Evolutionary conservation across 805 yeast species (phyloP), one percentile per base, ranked within the genome.

Genomic region (Metschnikowia lochheadii): DNA sequence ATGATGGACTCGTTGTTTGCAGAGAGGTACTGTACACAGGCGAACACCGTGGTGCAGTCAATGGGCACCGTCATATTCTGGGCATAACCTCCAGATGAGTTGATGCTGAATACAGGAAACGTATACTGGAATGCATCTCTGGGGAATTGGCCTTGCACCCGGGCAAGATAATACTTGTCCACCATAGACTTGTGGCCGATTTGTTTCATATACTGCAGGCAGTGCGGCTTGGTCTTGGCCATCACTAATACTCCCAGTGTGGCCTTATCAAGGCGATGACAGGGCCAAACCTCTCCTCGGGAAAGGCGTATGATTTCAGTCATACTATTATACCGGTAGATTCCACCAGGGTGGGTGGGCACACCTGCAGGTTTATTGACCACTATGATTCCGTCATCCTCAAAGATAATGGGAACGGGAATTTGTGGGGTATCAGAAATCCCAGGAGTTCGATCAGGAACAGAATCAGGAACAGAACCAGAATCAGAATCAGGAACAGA

Each of bases 341-440:
- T 72, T 6, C 77, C 75, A 0, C 78, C 68, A 0, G 84, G 82
- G 55, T 80, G 84, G 0, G 81, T 78, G 1, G 84, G 82, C 2
- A 79, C 63, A 0, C 84, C 84, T 0, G 73, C 64, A 0, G 83
- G 83, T 52, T 80, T 80, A 55, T 76, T 65, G 2, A 79, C 72
- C 23, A 80, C 81, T 14, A 78, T 23, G 0, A 73, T 31, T 6
- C 67, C 63, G 3, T 61, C 63, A 52, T 74, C 72, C 51, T 76
- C 69, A 56, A 59, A 65, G 0, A 79, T 56, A 49, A 5, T 49
- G 45, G 29, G 11, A 26, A 26, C 4, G 1, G 29, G 29, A 26
- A 26, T 26, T 26, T 26, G 10, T 3, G 11, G 11, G 29, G 29
- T 8, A 8, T 26, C 29, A 3, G 29, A 8, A 26, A 26, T 26